Percentiles rank a stretch among this genome's conserved stretches.
These are phyloP conservation scores for Pinus albicaulis DNA, from an alignment of 75 land plant genomes.

Conservation along the genomic window DNA sequence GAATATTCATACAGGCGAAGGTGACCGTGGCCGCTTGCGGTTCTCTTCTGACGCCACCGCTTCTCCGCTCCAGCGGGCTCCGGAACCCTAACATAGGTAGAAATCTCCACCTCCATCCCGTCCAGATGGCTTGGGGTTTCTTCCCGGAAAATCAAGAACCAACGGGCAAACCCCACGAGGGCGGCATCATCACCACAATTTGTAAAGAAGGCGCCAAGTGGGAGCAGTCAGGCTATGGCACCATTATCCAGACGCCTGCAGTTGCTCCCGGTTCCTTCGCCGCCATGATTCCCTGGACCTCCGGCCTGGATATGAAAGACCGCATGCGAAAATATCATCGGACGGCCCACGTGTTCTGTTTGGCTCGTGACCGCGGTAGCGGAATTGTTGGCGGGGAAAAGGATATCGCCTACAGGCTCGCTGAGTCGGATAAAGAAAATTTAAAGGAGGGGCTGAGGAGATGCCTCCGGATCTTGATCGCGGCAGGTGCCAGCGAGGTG, in stretches of 20 bases:
- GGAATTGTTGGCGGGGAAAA: slow-evolving; percentile 43
- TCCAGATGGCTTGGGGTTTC: slow-evolving; percentile 72
- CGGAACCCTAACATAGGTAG: slow-evolving; percentile 73
- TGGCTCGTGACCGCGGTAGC: slow-evolving; percentile 49
- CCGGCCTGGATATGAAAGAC: slow-evolving; percentile 54
- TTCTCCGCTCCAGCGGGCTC: slow-evolving; percentile 72
- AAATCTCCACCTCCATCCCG: slow-evolving; percentile 84
- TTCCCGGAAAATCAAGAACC: slow-evolving; percentile 57
- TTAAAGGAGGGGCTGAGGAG: slow-evolving; percentile 44
- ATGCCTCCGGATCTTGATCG: slow-evolving; percentile 61
- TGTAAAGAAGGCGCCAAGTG: slow-evolving; percentile 35
- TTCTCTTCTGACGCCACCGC: slow-evolving; percentile 65
- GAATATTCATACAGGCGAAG: slow-evolving; percentile 42
- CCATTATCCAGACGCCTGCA: slow-evolving; percentile 54
- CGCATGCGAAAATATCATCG: slow-evolving; percentile 48
- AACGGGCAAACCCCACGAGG: slow-evolving; percentile 49
- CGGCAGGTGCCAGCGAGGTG: slow-evolving; percentile 81
- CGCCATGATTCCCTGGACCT: slow-evolving; percentile 69
- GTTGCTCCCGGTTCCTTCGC: slow-evolving; percentile 59
- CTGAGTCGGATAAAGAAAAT: slow-evolving; percentile 34
- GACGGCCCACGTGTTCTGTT: slow-evolving; percentile 49
- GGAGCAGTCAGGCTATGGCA: slow-evolving; percentile 13
- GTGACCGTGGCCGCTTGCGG: slow-evolving; percentile 73
- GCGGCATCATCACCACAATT: slow-evolving; percentile 80
- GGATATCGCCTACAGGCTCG: slow-evolving; percentile 45